Percentiles rank a stretch among this genome's conserved stretches.
These are phyloP conservation scores for Backusella westeae DNA, from an alignment of 192 early-diverging fungal genomes.

Conservation along the genomic window DNA sequence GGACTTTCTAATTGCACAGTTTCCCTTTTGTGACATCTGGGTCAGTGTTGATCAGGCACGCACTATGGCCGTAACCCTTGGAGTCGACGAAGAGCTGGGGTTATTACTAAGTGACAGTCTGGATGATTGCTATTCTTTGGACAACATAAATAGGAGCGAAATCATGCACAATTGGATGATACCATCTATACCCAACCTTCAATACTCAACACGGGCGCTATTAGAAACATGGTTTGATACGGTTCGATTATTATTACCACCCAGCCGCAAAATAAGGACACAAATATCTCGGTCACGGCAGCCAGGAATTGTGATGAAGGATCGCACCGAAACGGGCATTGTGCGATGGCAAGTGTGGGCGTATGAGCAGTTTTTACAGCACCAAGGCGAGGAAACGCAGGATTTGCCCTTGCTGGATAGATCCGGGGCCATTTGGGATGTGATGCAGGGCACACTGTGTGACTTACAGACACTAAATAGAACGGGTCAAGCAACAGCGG, in stretches of 20 bases:
- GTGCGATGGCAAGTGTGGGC: constrained; percentile 33
- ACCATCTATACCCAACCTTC: constrained; percentile 19
- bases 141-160: constrained; percentile 17
- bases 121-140: constrained; percentile 21
- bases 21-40: constrained; percentile 36
- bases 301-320: constrained; percentile 29
- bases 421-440: constrained; percentile 25
- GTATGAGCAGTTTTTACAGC: constrained; percentile 26
- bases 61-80: constrained; percentile 21
- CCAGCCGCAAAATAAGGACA: constrained; percentile 24
- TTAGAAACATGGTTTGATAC: constrained; percentile 20
- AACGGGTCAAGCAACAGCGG: not conserved
- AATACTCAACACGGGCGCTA: constrained; percentile 30
- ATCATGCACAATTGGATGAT: constrained; percentile 35
- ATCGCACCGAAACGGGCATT: constrained; percentile 26
- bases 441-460: constrained; percentile 27
- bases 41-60: constrained; percentile 22
- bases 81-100: constrained; percentile 16
- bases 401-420: not conserved
- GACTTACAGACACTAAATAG: constrained; percentile 29
- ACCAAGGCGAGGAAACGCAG: not conserved
- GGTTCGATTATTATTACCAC: not conserved
- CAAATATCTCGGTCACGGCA: constrained; percentile 21
- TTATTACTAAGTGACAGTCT: not conserved
- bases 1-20: constrained; percentile 25